Percentiles rank a stretch among this genome's conserved stretches.
phyloP scores from a whole-genome alignment of 345 rosid species.

The Brassica carinata region DNA sequence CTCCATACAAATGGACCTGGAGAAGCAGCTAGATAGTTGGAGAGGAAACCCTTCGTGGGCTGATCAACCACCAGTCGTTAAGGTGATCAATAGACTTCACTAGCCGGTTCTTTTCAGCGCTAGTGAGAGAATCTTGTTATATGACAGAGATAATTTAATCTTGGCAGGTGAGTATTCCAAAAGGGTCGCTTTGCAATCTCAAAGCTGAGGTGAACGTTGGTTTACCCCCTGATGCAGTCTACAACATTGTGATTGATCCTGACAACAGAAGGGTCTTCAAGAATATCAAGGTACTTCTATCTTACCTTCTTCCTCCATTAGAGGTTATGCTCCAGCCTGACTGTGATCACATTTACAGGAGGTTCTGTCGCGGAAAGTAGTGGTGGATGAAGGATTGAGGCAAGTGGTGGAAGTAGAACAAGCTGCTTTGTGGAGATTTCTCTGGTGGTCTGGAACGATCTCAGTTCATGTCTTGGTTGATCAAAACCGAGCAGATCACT shows the following conservation, averaged over 20 bases:
- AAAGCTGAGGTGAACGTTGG: constrained; percentile 62
- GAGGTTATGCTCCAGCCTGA: constrained; percentile 6
- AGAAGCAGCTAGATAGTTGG: constrained; percentile 75
- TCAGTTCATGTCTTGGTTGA: constrained; percentile 85
- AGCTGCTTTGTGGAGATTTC: constrained; percentile 89
- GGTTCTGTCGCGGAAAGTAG: constrained; percentile 69
- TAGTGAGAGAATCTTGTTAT: constrained; percentile 13
- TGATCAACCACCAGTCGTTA: constrained; percentile 59
- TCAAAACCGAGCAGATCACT: constrained; percentile 71
- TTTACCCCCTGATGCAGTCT: constrained; percentile 87
- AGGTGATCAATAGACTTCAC: constrained; percentile 48
- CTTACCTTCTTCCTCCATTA: constrained; percentile 6
- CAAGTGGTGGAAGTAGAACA: constrained; percentile 92
- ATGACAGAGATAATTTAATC: constrained; percentile 31
- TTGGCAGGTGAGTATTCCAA: constrained; percentile 85
- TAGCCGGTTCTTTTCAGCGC: background rate
- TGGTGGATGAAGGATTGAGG: constrained; percentile 75
- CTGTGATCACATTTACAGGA: constrained; percentile 50
- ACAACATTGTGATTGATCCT: constrained; percentile 80
- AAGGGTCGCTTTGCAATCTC: constrained; percentile 88
- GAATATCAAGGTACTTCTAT: constrained; percentile 66
- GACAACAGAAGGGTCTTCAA: constrained; percentile 93
- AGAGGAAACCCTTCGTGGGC: constrained; percentile 75
- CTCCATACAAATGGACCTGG: constrained; percentile 50
- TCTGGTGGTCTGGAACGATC: constrained; percentile 95